Evolutionary conservation across 176 grass and related monocot species (phyloP).

Genomic region (Oryza meridionalis): DNA sequence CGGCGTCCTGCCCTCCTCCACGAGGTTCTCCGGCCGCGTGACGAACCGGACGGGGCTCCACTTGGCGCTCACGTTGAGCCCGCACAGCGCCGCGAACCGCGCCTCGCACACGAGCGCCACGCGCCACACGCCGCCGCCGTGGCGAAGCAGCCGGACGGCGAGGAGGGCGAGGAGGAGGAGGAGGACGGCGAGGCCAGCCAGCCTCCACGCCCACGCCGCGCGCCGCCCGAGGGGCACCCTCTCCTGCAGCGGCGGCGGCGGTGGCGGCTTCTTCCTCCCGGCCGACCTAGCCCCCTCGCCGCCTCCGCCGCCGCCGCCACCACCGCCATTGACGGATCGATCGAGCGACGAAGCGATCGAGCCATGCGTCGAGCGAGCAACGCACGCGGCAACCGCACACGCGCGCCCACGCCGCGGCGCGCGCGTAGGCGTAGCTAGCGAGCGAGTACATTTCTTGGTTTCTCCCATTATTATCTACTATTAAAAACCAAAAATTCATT

Average conservation of each 20-base stretch:
- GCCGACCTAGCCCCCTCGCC: too few species aligned
- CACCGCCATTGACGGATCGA: too few species aligned
- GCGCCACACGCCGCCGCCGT: background rate
- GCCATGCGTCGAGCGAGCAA: too few species aligned
- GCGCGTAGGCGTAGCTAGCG: too few species aligned
- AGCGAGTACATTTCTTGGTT: too few species aligned
- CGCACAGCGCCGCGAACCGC: constrained; percentile 52
- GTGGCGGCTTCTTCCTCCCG: too few species aligned
- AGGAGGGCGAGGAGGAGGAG: constrained; percentile 37
- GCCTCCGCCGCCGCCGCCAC: too few species aligned
- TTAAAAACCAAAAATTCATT: too few species aligned
- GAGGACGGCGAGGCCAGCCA: constrained; percentile 40
- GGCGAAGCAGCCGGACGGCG: background rate
- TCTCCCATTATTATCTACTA: too few species aligned
- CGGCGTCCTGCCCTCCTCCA: background rate
- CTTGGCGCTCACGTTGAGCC: constrained; percentile 45
- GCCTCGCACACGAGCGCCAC: constrained; percentile 44
- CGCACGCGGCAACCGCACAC: too few species aligned
- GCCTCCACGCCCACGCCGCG: constrained; percentile 30
- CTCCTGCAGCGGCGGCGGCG: constrained; percentile 34
- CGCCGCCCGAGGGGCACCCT: constrained; percentile 11
- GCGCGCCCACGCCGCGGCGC: too few species aligned
- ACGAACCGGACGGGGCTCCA: constrained; percentile 43
- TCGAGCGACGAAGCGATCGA: too few species aligned
- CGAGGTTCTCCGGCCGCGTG: constrained; percentile 37